phyloP scores from a whole-genome alignment of 257 asterid species.

The Solanum piurae region DNA sequence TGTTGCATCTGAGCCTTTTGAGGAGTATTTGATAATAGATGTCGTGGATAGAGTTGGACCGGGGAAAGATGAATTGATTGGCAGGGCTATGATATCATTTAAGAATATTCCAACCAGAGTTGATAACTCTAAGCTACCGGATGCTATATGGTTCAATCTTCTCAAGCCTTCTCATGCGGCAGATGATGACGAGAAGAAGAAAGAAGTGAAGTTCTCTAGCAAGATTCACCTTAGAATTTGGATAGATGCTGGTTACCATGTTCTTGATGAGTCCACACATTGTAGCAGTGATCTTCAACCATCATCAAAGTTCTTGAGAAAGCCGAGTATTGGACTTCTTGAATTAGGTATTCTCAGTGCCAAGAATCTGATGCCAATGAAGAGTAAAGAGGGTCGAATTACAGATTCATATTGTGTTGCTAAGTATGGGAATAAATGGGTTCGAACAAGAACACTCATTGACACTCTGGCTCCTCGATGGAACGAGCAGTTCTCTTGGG shows the following conservation, averaged over 20 bases:
- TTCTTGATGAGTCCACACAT: conserved; percentile 75
- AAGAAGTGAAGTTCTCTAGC: conserved; percentile 75
- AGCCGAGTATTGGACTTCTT: conserved; percentile 66
- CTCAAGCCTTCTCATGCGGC: conserved; percentile 37
- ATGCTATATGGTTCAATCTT: conserved; percentile 60
- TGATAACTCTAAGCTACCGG: conserved; percentile 46
- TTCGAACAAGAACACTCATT: conserved; percentile 76
- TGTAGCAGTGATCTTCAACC: conserved; percentile 85
- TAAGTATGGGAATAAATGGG: conserved; percentile 95
- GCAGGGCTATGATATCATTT: conserved; percentile 45
- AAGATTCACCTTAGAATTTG: conserved; percentile 54
- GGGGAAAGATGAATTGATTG: conserved; percentile 50
- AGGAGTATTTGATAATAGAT: conserved; percentile 50
- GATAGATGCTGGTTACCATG: conserved; percentile 80
- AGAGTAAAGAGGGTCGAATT: conserved; percentile 56
- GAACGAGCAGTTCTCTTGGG: conserved; percentile 99
- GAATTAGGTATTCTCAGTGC: conserved; percentile 85
- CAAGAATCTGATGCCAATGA: conserved; percentile 60
- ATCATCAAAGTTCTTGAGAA: conserved; percentile 53
- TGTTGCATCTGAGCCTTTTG: conserved; percentile 72
- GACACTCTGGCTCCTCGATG: conserved; percentile 64
- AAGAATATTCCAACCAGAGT: conserved; percentile 35
- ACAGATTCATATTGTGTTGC: conserved; percentile 94
- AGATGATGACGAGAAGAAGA: conserved; percentile 47
- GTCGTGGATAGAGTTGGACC: conserved; percentile 61